These are phyloP conservation scores for Diplodia scrobiculata DNA, from an alignment of 2,329 filamentous ascomycete genomes.

Conservation along the genomic window DNA sequence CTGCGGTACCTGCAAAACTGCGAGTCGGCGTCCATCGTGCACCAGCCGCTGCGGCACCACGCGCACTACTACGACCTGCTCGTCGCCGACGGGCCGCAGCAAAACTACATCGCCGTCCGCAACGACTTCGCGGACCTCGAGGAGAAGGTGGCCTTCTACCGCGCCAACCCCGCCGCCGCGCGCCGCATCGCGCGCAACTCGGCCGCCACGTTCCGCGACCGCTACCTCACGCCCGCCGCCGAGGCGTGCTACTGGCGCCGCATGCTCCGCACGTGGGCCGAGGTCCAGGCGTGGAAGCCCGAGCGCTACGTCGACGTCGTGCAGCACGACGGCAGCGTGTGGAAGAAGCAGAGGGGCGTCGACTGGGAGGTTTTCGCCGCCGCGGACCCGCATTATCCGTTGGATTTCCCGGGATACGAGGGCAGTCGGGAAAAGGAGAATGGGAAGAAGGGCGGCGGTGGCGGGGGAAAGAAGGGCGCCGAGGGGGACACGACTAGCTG, in stretches of 20 bases:
- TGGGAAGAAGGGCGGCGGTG: too few relatives aligned
- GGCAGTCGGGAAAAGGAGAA: too few relatives aligned
- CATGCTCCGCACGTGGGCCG: constrained; percentile 39
- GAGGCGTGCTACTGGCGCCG: constrained; percentile 60
- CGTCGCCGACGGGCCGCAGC: constrained; percentile 44
- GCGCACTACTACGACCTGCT: constrained; percentile 55
- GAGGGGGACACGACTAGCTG: too few relatives aligned
- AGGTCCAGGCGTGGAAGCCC: constrained; percentile 17
- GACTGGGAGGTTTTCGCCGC: constrained; percentile 8
- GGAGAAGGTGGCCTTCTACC: constrained; percentile 45
- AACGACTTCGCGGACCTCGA: constrained; percentile 49
- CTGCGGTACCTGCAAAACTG: constrained; percentile 42
- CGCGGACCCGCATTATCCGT: not conserved
- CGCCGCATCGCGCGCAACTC: constrained; percentile 54
- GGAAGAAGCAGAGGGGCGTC: constrained; percentile 11
- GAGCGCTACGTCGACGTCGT: not conserved
- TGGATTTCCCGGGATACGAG: not conserved
- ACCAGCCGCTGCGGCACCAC: constrained; percentile 51
- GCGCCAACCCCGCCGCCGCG: constrained; percentile 50
- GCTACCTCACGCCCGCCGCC: constrained; percentile 58
- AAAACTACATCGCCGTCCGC: constrained; percentile 55
- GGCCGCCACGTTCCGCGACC: constrained; percentile 53
- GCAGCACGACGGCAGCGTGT: not conserved
- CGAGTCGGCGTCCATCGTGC: constrained; percentile 54
- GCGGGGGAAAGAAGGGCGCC: too few relatives aligned